Evolutionary conservation across 1,284 basidiomycete species (phyloP), one percentile per base, ranked within the genome.

Genomic region (Cutaneotrichosporon cyanovorans): DNA sequence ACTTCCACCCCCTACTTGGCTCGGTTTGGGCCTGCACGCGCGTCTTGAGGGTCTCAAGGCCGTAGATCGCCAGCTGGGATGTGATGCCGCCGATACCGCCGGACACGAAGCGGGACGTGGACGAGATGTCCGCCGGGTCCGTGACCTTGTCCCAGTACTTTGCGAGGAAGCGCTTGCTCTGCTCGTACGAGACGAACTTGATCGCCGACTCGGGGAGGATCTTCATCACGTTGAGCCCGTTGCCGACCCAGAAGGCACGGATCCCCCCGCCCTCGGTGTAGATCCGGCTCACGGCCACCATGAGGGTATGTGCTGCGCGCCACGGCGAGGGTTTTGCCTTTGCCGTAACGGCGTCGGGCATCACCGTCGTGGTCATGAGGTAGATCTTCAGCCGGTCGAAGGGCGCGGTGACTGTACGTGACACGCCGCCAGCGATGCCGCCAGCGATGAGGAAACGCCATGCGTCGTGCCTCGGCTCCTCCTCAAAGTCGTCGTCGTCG

Each of bases 301-400:
- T 75, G 14, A 98, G 81, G 20, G 84, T 79, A 53, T 48, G 46
- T n/a, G 41, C 34, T 4, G 48, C 52, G 12, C 48, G 39, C n/a
- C 41, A 42, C 22, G 49, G 54, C 12, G 53, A 45, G 33, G 76
- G 74, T 58, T 75, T 75, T 18, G 76, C 63, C 25, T 22, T 35
- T 8, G 21, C 40, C 2, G 46, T 12, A 48, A 18, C 30, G 30
- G 23, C 25, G 11, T 28, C 31, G 1, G 48, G 45, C 4, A 19
- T 8, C 14, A 58, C 47, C 28, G 69, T 63, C 78, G 77, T 61
- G 78, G 93, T 98, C 56, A 98, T 98, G 48, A 99, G 79, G 71
- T 95, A 98, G 46, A 99, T 81, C 73, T 96, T 99, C 40, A 99
- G 76, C 48, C 95, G 82, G 72, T 99, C 95, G 59, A 98, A 97